Base-by-base conservation (phyloP, 2,329 filamentous ascomycete genomes). In the Fusarium veterinarium region DNA sequence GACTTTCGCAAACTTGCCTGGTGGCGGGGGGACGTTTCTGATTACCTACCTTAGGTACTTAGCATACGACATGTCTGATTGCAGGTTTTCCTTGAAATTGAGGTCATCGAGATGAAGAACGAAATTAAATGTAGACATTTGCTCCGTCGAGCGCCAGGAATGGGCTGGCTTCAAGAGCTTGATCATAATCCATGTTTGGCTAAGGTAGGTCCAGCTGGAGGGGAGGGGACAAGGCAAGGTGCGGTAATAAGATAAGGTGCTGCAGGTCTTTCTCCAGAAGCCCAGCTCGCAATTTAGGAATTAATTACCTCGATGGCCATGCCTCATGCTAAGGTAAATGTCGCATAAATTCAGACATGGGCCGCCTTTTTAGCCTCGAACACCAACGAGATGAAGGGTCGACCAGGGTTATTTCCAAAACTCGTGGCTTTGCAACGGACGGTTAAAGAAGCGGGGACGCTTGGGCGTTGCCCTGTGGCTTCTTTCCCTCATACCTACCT, bases 311-410 rank as follows among this genome's bases (percentile, higher is more conserved):
- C 49, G 30, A 35, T 48, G 30, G 30, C 40, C 40, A 46, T 57
- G 17, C 40, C 38, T 30, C 33, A 38, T 52, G 33, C 49, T 38
- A 52, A 57, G 42, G 37, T 66, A 70, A 46, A 69, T 66, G 67
- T 69, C 63, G 66, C 67, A 64, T 53, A 66, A 66, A 57, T 46
- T 41, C 55, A 56, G 60, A 55, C 64, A 60, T 64, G 58, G 68
- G 58, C 64, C 69, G 49, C 51, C 42, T 35, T 59, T 57, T 71
- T 71, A 71, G 68, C 69, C 69, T 72, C 69, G 64, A 72, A 73
- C 69, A 70, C 51, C 67, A 72, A 72, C 69, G 70, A 73, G 66
- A 73, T 73, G 70, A 72, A 72, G 69, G 69, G 69, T 72, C 58
- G 69, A 53, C 69, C 59, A 46, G 66, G 66, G 51, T 53, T 69